Evolutionary conservation across 1,284 basidiomycete species (phyloP).

Genomic region (Exobasidium rhododendri): DNA sequence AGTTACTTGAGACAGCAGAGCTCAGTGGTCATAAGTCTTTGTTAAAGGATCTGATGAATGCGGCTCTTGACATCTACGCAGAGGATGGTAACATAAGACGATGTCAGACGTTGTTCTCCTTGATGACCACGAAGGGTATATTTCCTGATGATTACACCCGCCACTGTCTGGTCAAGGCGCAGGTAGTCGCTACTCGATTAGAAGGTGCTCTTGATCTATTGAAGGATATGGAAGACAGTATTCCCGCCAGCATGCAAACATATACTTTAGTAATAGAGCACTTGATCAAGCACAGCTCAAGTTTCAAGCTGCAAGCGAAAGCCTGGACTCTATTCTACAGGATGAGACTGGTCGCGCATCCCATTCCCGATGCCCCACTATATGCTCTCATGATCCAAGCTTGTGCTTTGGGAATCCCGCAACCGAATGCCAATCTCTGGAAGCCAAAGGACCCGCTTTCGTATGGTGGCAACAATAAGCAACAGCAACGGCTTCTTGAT

Average conservation of each 20-base stretch:
- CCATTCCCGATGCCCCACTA: slow-evolving; percentile 68
- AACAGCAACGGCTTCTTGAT: too few species aligned
- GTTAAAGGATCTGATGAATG: slow-evolving; percentile 39
- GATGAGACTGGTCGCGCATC: slow-evolving; percentile 91
- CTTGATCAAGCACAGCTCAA: slow-evolving; percentile 24
- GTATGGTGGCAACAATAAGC: too few species aligned
- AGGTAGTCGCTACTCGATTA: slow-evolving; percentile 23
- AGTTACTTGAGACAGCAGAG: slow-evolving; percentile 28
- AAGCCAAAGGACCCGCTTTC: slow-evolving; percentile 4
- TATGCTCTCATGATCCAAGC: slow-evolving; percentile 85
- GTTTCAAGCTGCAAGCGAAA: slow-evolving; percentile 27
- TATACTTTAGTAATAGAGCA: slow-evolving; percentile 46
- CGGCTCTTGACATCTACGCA: slow-evolving; percentile 61
- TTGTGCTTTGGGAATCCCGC: slow-evolving; percentile 64
- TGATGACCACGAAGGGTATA: slow-evolving; percentile 23
- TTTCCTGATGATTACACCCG: slow-evolving; percentile 29
- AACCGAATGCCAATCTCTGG: slow-evolving; percentile 52
- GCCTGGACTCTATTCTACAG: slow-evolving; percentile 86
- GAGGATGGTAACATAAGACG: slow-evolving; percentile 57
- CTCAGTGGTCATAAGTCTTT: slow-evolving; percentile 19
- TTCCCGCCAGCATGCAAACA: slow-evolving; percentile 39
- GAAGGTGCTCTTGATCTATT: slow-evolving; percentile 11
- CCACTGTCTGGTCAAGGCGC: slow-evolving; percentile 43
- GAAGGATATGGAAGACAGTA: slow-evolving; percentile 13
- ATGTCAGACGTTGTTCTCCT: slow-evolving; percentile 26